Evolutionary conservation across 179 eudicot species (phyloP).

Genomic region (Carnegiea gigantea): DNA sequence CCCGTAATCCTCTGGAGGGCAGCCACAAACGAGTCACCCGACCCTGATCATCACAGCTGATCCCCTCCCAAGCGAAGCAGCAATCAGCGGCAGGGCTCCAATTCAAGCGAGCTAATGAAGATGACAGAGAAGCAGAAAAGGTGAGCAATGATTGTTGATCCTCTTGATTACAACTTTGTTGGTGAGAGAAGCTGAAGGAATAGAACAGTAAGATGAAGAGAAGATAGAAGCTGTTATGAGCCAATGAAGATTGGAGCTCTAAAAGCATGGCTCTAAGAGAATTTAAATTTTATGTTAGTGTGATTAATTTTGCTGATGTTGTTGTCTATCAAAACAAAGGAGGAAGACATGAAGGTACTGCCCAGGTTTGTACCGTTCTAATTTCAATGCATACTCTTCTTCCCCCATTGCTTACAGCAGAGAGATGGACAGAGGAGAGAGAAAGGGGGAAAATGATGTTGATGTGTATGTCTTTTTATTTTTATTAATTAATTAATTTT

Average conservation of each 20-base stretch:
- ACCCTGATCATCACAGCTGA: slow-evolving; percentile 48
- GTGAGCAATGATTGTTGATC: slow-evolving; percentile 54
- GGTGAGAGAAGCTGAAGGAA: slow-evolving; percentile 31
- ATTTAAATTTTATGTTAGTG: slow-evolving; percentile 9
- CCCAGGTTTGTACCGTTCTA: slow-evolving; percentile 25
- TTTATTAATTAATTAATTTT: too few relatives aligned
- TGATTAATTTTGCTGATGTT: slow-evolving; percentile 23
- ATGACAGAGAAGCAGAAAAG: slow-evolving; percentile 36
- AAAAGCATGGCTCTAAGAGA: slow-evolving; percentile 40
- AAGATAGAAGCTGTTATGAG: slow-evolving; percentile 31
- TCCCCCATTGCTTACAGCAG: slow-evolving; percentile 27
- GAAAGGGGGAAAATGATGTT: slow-evolving; percentile 4
- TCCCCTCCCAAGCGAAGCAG: slow-evolving; percentile 76
- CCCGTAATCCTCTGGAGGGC: slow-evolving; percentile 50
- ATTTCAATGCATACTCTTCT: slow-evolving; percentile 9
- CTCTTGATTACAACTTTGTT: slow-evolving; percentile 37
- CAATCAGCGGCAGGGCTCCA: slow-evolving; percentile 63
- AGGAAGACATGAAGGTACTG: slow-evolving; percentile 42
- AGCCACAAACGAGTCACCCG: slow-evolving; percentile 50
- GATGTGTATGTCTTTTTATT: slow-evolving; percentile 19
- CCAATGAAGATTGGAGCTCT: slow-evolving; percentile 32
- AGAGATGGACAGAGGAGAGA: slow-evolving; percentile 10
- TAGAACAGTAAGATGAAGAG: slow-evolving; percentile 38
- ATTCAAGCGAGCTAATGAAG: slow-evolving; percentile 36
- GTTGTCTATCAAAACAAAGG: slow-evolving; percentile 25